Evolutionary conservation across 192 early-diverging fungal genomes (phyloP), one percentile per base, ranked within the genome.

Genomic region (Entomortierella parvispora): DNA sequence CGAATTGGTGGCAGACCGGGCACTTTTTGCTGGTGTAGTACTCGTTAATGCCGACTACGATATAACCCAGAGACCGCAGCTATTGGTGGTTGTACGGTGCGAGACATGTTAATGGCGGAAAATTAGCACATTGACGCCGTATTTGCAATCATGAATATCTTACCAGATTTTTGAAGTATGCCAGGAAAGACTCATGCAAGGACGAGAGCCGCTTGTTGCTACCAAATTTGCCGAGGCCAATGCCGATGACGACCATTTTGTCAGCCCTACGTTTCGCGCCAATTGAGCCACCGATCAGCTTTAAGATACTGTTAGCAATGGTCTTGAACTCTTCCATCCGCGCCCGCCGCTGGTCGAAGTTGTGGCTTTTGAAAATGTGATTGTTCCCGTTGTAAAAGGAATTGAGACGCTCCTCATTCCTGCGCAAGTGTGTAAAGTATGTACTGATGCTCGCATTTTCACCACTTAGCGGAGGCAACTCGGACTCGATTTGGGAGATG

Each of bases 11-110:
- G 37, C 62, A 63, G 1, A 33, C 46, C 11, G 62, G 50, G 37
- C 48, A 63, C 23, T 53, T 63, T 25, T 63, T 63, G 8, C 7
- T 23, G 0, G 50, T 53, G 29, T 63, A 53, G 29, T 20, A 63
- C 0, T 63, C 62, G 26, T 63, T 63, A 0, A 63, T 50, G 0
- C 62, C 49, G 1, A 52, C 62, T 12, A 52, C 62, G 46, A 63
- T 43, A 15, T 63, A 63, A 0, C 49, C 62, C 14, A 63, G 49
- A 1, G 62, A 51, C 4, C 62, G n/a, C 5, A 29, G 50, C 62
- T 65, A 31, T n/a, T n/a, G n/a, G n/a, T n/a, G n/a, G n/a, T n/a
- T n/a, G n/a, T n/a, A 3, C 20, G 37, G 33, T 23, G 52, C 37
- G 15, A 4, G 9, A 52, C 10, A 52, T 22, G 32, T 40, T 17